Evolutionary conservation across 805 yeast species (phyloP).

Genomic region (Kazachstania kunashirensis): DNA sequence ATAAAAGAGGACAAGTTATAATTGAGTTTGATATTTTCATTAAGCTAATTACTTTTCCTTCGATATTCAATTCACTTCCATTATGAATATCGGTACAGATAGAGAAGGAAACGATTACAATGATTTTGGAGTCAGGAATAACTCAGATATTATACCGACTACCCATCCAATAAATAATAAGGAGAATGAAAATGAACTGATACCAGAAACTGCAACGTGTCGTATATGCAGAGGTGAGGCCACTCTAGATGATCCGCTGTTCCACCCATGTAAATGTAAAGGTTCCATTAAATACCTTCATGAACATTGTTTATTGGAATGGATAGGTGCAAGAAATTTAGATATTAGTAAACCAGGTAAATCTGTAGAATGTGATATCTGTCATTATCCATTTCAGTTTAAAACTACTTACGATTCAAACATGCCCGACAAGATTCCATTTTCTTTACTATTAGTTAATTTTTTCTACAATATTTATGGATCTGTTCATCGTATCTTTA

Average conservation of each 20-base stretch:
- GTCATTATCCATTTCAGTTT: conserved; percentile 66
- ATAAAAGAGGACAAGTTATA: too few species aligned
- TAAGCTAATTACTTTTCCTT: too few species aligned
- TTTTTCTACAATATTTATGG: conserved; percentile 19
- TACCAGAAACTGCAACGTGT: conserved; percentile 40
- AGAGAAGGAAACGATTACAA: too few species aligned
- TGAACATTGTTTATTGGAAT: conserved; percentile 80
- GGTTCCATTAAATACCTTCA: conserved; percentile 92
- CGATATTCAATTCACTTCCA: too few species aligned
- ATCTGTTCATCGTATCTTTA: conserved; percentile 12
- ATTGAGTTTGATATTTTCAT: too few species aligned
- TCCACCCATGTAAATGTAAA: conserved; percentile 86
- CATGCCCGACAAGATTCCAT: conserved; percentile 59
- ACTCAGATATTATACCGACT: too few species aligned
- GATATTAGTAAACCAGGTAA: conserved; percentile 32
- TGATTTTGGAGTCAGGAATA: too few species aligned
- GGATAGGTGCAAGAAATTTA: conserved; percentile 47
- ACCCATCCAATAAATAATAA: background rate
- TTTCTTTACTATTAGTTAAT: conserved; percentile 37
- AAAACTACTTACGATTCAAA: conserved; percentile 52
- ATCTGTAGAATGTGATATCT: conserved; percentile 72
- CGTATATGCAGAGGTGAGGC: conserved; percentile 92
- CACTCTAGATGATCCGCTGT: conserved; percentile 66
- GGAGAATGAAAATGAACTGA: conserved; percentile 1
- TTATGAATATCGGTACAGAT: too few species aligned